Percentiles rank a stretch among this genome's conserved stretches.
These are phyloP conservation scores for Cryptococcus neoformans DNA, from an alignment of 1,284 basidiomycete species.

Conservation along the genomic window DNA sequence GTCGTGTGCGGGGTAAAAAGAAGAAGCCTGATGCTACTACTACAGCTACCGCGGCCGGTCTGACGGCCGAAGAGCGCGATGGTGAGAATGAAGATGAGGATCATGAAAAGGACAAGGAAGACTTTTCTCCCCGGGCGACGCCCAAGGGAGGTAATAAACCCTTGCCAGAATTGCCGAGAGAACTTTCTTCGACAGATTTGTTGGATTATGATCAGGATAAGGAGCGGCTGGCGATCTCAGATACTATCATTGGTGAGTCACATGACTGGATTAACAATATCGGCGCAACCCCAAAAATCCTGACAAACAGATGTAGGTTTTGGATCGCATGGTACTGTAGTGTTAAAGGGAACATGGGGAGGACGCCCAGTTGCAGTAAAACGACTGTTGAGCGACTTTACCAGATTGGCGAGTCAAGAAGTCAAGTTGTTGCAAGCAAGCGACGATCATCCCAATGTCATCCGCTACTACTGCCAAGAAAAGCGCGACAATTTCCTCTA, in stretches of 20 bases:
- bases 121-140: not conserved
- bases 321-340: slow-evolving; percentile 95
- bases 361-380: slow-evolving; percentile 96
- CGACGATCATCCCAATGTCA: slow-evolving; percentile 98
- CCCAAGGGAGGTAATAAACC: slow-evolving; percentile 33
- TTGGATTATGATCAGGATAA: slow-evolving; percentile 27
- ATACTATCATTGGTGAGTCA: slow-evolving; percentile 67
- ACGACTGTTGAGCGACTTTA: slow-evolving; percentile 90
- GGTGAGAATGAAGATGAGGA: slow-evolving; percentile 55
- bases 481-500: slow-evolving; percentile 89
- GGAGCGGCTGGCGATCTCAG: slow-evolving; percentile 62
- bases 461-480: slow-evolving; percentile 98
- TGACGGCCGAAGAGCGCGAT: slow-evolving; percentile 37
- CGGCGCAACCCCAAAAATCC: too few relatives aligned
- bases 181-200: slow-evolving; percentile 30
- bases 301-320: slow-evolving; percentile 59
- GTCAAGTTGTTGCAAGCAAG: slow-evolving; percentile 92
- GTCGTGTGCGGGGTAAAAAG: slow-evolving; percentile 39
- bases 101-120: slow-evolving; percentile 33
- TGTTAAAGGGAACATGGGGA: slow-evolving; percentile 89
- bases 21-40: slow-evolving; percentile 23
- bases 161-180: slow-evolving; percentile 38
- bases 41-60: not conserved
- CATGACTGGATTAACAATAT: too few relatives aligned
- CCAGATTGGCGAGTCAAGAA: slow-evolving; percentile 90